These are phyloP conservation scores for Musa acuminata DNA, from an alignment of 176 grass and related monocot genomes.

Conservation along the genomic window DNA sequence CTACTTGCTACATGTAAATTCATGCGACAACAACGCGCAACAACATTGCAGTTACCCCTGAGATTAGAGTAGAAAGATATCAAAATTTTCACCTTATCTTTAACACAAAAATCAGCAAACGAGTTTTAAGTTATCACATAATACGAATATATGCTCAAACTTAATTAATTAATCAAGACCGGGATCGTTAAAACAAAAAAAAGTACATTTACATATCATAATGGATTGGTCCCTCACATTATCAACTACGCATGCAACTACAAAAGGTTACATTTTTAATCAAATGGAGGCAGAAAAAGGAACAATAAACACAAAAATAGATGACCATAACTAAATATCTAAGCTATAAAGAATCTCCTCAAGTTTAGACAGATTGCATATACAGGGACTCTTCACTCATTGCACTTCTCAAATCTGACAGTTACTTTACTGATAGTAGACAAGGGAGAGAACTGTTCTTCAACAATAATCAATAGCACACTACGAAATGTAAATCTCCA, in stretches of 20 bases:
- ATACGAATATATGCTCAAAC: not conserved
- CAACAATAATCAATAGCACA: not conserved
- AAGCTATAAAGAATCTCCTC: too few species aligned
- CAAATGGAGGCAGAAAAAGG: too few species aligned
- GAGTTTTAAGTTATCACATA: not conserved
- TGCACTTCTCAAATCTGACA: too few species aligned
- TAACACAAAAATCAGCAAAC: too few species aligned
- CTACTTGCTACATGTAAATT: constrained; percentile 16
- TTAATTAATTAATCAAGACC: not conserved
- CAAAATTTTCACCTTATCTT: not conserved
- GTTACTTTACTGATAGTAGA: not conserved
- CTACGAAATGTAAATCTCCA: not conserved
- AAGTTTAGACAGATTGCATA: too few species aligned
- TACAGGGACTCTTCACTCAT: too few species aligned
- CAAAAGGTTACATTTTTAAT: too few species aligned
- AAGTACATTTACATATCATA: not conserved
- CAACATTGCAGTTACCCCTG: constrained; percentile 29
- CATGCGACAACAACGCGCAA: constrained; percentile 15
- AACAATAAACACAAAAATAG: too few species aligned
- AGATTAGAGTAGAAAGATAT: constrained; percentile 8
- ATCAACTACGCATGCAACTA: too few species aligned
- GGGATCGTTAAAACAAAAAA: not conserved
- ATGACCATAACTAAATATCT: too few species aligned
- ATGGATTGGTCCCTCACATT: too few species aligned
- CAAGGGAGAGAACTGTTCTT: not conserved